These are phyloP conservation scores for Xylariaceae sp. DNA, from an alignment of 2,329 filamentous ascomycete genomes.

Conservation along the genomic window DNA sequence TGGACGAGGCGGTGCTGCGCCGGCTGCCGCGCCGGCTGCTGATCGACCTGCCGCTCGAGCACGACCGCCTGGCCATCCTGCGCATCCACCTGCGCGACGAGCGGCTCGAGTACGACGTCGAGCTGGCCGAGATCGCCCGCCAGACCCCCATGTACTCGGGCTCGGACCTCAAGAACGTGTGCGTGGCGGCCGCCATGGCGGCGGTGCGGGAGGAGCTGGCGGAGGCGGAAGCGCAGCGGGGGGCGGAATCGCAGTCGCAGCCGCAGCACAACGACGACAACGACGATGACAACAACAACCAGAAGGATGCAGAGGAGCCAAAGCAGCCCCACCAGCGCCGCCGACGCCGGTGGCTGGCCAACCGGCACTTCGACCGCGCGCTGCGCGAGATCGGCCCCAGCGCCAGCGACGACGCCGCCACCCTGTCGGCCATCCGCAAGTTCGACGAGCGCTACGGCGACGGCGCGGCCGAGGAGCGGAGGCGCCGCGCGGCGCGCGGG, in stretches of 20 bases:
- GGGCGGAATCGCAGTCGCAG: constrained; percentile 5
- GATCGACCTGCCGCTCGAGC: constrained; percentile 62
- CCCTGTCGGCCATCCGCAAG: constrained; percentile 76
- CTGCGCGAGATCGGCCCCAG: constrained; percentile 85
- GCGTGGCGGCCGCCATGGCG: constrained; percentile 70
- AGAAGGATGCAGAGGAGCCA: constrained; percentile 32
- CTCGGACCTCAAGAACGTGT: constrained; percentile 76
- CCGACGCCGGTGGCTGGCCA: constrained; percentile 56
- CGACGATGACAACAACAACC: constrained; percentile 21
- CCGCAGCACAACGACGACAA: neutral
- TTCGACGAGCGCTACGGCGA: constrained; percentile 96
- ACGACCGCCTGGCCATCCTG: constrained; percentile 61
- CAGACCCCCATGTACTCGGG: constrained; percentile 73
- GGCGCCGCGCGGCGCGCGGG: constrained; percentile 43
- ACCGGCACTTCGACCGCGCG: constrained; percentile 75
- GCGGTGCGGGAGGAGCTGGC: constrained; percentile 67
- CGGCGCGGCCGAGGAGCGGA: constrained; percentile 53
- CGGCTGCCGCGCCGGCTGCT: constrained; percentile 65
- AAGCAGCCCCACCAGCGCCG: constrained; percentile 59
- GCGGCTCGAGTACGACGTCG: constrained; percentile 50
- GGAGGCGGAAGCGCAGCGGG: constrained; percentile 20
- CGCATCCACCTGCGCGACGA: constrained; percentile 65
- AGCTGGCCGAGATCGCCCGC: constrained; percentile 54
- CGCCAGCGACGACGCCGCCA: constrained; percentile 89
- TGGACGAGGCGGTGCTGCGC: constrained; percentile 82